Percentiles rank a stretch among this genome's conserved stretches.
Conservation (phyloP, 495 filamentous ascomycete genomes). For the Neurospora africana region DNA sequence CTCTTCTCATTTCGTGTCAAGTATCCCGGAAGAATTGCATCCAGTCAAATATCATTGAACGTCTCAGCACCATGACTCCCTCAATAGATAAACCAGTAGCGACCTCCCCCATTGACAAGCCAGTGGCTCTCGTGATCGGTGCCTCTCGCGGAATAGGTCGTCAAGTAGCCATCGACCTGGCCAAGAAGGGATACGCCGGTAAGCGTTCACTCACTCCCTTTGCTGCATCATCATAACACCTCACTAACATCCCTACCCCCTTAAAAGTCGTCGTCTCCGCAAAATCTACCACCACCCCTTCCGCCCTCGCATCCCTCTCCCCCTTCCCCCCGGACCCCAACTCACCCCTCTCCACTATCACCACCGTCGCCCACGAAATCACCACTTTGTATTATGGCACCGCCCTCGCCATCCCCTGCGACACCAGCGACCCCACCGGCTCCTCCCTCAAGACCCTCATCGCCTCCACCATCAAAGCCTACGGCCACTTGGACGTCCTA, state of each 20-base stretch:
- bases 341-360: constrained; percentile 67
- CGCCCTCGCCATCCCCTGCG: constrained; percentile 58
- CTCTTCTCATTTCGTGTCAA: neutral
- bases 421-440: constrained; percentile 54
- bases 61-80: neutral
- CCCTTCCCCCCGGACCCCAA: constrained; percentile 81
- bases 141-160: constrained; percentile 71
- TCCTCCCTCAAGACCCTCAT: constrained; percentile 46
- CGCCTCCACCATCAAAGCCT: constrained; percentile 48
- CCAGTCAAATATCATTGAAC: neutral
- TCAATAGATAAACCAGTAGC: neutral
- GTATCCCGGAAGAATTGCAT: neutral
- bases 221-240: neutral
- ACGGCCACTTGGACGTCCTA: constrained; percentile 57
- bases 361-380: constrained; percentile 74
- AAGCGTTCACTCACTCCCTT: constrained; percentile 6
- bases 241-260: neutral
- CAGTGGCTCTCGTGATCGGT: constrained; percentile 60
- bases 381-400: constrained; percentile 46
- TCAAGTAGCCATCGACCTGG: constrained; percentile 67
- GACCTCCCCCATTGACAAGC: constrained; percentile 8
- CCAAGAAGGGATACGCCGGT: constrained; percentile 61
- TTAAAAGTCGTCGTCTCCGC: constrained; percentile 65
- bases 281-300: constrained; percentile 64
- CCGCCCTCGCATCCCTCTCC: constrained; percentile 41